phyloP scores from a whole-genome alignment of 768 basidiomycete genomes.

The Rhodosporidiobolus odoratus region DNA sequence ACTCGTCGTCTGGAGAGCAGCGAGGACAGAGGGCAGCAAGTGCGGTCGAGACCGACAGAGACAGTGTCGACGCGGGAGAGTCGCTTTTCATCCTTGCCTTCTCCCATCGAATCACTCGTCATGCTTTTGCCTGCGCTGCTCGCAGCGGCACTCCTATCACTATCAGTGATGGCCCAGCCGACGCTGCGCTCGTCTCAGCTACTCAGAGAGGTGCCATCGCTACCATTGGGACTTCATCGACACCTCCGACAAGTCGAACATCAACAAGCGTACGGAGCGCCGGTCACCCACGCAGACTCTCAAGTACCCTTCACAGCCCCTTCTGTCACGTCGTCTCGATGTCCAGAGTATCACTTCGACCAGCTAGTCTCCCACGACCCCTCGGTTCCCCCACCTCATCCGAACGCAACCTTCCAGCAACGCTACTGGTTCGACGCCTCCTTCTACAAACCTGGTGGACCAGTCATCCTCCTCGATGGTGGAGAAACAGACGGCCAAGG shows the following conservation, averaged over 20 bases:
- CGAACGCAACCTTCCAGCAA: constrained; percentile 66
- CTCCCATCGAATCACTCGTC: not conserved
- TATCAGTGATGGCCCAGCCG: not conserved
- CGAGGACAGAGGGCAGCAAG: too few relatives aligned
- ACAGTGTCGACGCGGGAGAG: constrained; percentile 4
- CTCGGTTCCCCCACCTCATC: constrained; percentile 43
- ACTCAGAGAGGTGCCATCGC: not conserved
- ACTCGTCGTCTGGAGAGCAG: too few relatives aligned
- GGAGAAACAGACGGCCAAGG: constrained; percentile 80
- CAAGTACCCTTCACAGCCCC: constrained; percentile 4
- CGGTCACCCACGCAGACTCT: not conserved
- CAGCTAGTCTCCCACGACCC: constrained; percentile 75
- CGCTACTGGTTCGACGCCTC: constrained; percentile 87
- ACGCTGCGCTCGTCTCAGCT: not conserved
- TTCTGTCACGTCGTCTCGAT: not conserved
- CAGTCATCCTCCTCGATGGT: constrained; percentile 84
- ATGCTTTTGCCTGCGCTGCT: not conserved
- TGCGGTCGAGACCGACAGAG: too few relatives aligned
- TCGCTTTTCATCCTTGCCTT: not conserved
- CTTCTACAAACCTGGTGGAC: constrained; percentile 69
- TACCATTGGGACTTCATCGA: constrained; percentile 3
- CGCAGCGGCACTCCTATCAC: not conserved
- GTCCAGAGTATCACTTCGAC: constrained; percentile 56
- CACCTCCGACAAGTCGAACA: not conserved
- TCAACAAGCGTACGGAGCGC: too few relatives aligned